Evolutionary conservation across 371 early-diverging fungal species (phyloP).

Genomic region (Haplosporangium sp.): DNA sequence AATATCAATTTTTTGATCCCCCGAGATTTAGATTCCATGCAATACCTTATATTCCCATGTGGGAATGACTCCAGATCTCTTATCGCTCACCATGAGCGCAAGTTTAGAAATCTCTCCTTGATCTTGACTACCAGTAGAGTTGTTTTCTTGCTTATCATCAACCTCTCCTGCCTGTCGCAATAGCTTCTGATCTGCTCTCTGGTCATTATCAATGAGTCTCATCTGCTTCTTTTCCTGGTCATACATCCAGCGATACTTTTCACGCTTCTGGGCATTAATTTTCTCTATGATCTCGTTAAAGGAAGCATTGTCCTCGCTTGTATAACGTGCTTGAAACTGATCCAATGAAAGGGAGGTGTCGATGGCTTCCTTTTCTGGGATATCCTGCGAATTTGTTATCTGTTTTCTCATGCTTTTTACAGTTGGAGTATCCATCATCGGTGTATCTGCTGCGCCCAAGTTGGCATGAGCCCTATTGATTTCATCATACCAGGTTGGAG

Average conservation of each 20-base stretch:
- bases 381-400: not conserved
- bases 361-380: constrained; percentile 13
- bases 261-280: constrained; percentile 67
- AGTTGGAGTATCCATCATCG: constrained; percentile 24
- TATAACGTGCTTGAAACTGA: constrained; percentile 81
- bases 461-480: not conserved
- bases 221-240: constrained; percentile 68
- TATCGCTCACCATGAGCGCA: constrained; percentile 22
- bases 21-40: not conserved
- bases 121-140: not conserved
- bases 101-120: constrained; percentile 12
- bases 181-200: constrained; percentile 15
- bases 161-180: constrained; percentile 26
- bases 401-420: constrained; percentile 3
- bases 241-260: constrained; percentile 78
- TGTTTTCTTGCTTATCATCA: not conserved
- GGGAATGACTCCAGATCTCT: constrained; percentile 21
- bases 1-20: not conserved
- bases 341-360: constrained; percentile 63
- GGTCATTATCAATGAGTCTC: constrained; percentile 19
- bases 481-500: constrained; percentile 38
- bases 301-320: constrained; percentile 89
- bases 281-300: constrained; percentile 76
- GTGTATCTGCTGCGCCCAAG: constrained; percentile 26
- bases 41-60: constrained; percentile 54